Base-by-base conservation (phyloP, 768 basidiomycete species). In the Lactarius deliciosus region DNA sequence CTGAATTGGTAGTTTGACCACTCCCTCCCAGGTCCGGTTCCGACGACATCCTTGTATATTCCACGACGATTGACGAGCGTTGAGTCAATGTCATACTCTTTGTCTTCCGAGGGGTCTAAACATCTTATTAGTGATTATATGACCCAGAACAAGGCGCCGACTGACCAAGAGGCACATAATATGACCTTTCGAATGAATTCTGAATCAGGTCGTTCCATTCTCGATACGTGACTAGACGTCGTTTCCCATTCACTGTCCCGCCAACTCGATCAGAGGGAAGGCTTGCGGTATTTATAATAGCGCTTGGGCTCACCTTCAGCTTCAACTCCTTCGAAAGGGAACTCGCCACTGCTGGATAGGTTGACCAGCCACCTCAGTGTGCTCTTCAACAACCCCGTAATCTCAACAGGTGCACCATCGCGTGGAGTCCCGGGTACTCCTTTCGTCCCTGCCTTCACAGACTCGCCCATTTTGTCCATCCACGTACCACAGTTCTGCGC, bases 381-480 rank as follows among this genome's bases (percentile, higher is more conserved):
- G 75, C 94, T 96, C 82, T 96, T 96, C 70, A 95, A 76, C 62
- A 99, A 77, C 8, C 97, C 97, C 2, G 89, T 94, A 69, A 98
- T 98, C 78, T 99, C 97, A 45, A 99, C 82, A 0, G 97, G 96
- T 0, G 96, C 92, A 10, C 97, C 97, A 74, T 98, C 96, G 70
- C 97, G 82, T 1, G 97, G 96, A 0, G 96, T 96, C 11, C 94
- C 97, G n/a, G 97, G 97, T 36, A 90, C 77, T 34, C 97, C 97
- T 77, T 96, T 97, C 61, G 90, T 98, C 1, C 94, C 93, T 5
- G 97, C 96, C 72, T 87, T 92, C 66, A 80, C 81, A 2, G 92
- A 94, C 74, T 96, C 94, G 54, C 97, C 97, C 94, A 96, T 96
- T 83, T 96, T 96, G 80, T 96, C 94, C 94, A 94, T 94, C 94